Percentiles rank a stretch among this genome's conserved stretches.
Conservation (phyloP, 495 filamentous ascomycete genomes). For the Penicillium bovifimosum region DNA sequence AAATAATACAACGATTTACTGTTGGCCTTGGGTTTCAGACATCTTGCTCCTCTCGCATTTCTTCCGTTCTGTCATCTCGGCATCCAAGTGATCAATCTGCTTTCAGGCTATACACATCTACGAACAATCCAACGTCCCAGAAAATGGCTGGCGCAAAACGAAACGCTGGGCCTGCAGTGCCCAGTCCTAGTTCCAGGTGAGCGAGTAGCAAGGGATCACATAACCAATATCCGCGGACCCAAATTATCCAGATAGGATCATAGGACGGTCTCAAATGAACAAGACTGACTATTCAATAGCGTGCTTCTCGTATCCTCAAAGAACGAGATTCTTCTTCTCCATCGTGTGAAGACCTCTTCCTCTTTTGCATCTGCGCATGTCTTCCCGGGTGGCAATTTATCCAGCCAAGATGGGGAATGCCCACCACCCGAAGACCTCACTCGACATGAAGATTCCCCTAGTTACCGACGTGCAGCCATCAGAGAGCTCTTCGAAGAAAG, state of each 20-base stretch:
- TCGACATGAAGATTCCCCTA: slow-evolving; percentile 60
- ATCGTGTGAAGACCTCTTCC: slow-evolving; percentile 72
- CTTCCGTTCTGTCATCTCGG: not conserved
- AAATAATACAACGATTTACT: not conserved
- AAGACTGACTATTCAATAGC: slow-evolving; percentile 38
- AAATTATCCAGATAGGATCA: not conserved
- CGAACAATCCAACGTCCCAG: not conserved
- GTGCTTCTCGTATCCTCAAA: slow-evolving; percentile 78
- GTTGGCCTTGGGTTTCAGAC: not conserved
- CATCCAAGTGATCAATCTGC: not conserved
- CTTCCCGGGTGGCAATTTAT: slow-evolving; percentile 90
- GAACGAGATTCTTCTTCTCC: slow-evolving; percentile 84
- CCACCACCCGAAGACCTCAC: slow-evolving; percentile 37
- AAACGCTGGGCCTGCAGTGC: slow-evolving; percentile 22
- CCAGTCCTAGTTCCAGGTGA: slow-evolving; percentile 36
- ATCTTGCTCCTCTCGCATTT: not conserved
- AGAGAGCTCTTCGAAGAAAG: slow-evolving; percentile 94
- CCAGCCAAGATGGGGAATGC: slow-evolving; percentile 57
- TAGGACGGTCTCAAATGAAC: not conserved
- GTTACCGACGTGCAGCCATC: slow-evolving; percentile 74
- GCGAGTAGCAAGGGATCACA: not conserved
- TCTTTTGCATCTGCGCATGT: slow-evolving; percentile 92
- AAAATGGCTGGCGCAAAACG: slow-evolving; percentile 20
- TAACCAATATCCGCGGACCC: not conserved
- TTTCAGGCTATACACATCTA: slow-evolving; percentile 9